Evolutionary conservation across 345 rosid species (phyloP).

Genomic region (Eucalyptus decipiens): DNA sequence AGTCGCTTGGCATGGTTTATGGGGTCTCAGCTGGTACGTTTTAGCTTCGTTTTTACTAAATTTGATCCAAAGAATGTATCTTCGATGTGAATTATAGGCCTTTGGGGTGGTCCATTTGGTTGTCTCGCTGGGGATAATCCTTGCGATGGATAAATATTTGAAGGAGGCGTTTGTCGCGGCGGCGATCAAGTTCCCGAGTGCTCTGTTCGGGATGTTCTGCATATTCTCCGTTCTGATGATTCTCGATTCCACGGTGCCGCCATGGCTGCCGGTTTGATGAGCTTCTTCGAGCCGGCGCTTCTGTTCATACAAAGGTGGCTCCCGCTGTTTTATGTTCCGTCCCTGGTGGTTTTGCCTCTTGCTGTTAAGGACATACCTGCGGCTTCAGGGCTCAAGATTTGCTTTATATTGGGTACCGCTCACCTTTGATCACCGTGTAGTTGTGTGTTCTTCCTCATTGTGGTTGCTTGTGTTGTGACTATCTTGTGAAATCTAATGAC

Average conservation of each 20-base stretch:
- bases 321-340: constrained; percentile 92
- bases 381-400: constrained; percentile 84
- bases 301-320: constrained; percentile 92
- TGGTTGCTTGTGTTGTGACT: neutral
- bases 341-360: constrained; percentile 82
- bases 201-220: constrained; percentile 94
- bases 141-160: constrained; percentile 69
- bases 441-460: neutral
- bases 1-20: neutral
- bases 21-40: neutral
- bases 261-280: constrained; percentile 58
- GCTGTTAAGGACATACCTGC: constrained; percentile 88
- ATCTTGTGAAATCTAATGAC: neutral
- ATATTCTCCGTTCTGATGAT: constrained; percentile 66
- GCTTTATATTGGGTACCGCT: constrained; percentile 48
- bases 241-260: constrained; percentile 47
- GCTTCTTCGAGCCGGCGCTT: constrained; percentile 79
- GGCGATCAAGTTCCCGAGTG: constrained; percentile 93
- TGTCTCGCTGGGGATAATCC: constrained; percentile 72
- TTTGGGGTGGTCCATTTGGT: constrained; percentile 52
- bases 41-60: neutral
- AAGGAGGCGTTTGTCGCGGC: constrained; percentile 72
- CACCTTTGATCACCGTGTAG: neutral
- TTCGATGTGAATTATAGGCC: constrained; percentile 18
- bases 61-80: neutral